Base-by-base conservation (phyloP, 2,329 filamentous ascomycete genomes). In the Penicillium thymicola region DNA sequence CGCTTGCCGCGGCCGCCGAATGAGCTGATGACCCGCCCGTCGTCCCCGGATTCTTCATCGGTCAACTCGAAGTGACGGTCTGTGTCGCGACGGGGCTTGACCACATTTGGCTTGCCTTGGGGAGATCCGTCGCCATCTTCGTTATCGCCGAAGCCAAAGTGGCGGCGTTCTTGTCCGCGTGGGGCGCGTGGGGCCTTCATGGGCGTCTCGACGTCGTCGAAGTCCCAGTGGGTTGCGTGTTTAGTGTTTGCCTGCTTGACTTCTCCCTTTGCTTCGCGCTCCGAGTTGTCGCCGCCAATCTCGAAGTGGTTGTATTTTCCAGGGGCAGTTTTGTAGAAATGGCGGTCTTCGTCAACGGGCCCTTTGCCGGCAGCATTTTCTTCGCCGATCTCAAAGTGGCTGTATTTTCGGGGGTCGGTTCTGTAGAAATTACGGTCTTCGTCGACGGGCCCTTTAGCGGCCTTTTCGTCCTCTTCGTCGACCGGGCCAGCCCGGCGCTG, bases 161-260 rank as follows among this genome's bases (percentile, higher is more conserved):
- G 88, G 54, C 89, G 88, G 58, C 87, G 82, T 59, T 94, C 86
- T 68, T 91, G 85, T 38, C 82, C 78, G 58, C 86, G 82, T 51
- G 82, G 72, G 72, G 88, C 89, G 44, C 81, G 77, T 5, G 82
- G 80, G 46, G 84, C 79, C 80, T 96, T 96, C 62, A 88, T 83
- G 0, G 93, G 93, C 0, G 92, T 96, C 16, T 79, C 78, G 67
- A 96, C 96, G 75, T 96, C 92, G 59, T 90, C 85, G 73, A 97
- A 97, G 47, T 86, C 85, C 92, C 93, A 97, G 60, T 90, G 87
- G 61, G 86, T 86, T 57, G 81, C 78, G 70, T 90, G 87, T 53
- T 81, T 79, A 68, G 65, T 63, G 43, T 69, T 68, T 18, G 67
- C 64, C 16, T 69, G 72, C 3, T 61, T 63, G 53, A 66, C 59